Conservation (phyloP, 495 filamentous ascomycete genomes). For the Podospora fimiseda region DNA sequence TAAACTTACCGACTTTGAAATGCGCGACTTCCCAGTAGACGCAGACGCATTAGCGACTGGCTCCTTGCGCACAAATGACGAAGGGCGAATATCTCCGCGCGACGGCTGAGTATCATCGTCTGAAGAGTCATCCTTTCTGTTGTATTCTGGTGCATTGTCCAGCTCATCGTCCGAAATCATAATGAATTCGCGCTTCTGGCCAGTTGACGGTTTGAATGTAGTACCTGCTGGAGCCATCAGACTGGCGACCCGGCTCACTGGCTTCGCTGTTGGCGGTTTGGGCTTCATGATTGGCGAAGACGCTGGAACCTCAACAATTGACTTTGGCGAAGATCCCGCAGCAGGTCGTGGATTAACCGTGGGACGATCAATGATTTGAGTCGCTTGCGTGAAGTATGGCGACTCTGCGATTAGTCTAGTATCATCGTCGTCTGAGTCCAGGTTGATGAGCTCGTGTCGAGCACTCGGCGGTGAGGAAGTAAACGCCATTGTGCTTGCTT, state of each 20-base stretch:
- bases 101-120: slow-evolving; percentile 35
- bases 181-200: slow-evolving; percentile 25
- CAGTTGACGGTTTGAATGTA: slow-evolving; percentile 49
- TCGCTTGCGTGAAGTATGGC: slow-evolving; percentile 55
- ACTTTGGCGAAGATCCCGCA: slow-evolving; percentile 35
- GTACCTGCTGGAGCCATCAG: slow-evolving; percentile 77
- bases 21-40: not conserved
- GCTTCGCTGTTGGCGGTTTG: slow-evolving; percentile 12
- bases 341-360: slow-evolving; percentile 9
- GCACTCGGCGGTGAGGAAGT: slow-evolving; percentile 13
- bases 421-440: slow-evolving; percentile 21
- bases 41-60: slow-evolving; percentile 2
- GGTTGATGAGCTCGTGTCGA: slow-evolving; percentile 8
- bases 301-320: slow-evolving; percentile 71
- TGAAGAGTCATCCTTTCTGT: slow-evolving; percentile 29
- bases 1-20: slow-evolving; percentile 13
- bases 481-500: slow-evolving; percentile 20
- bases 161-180: slow-evolving; percentile 42
- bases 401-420: slow-evolving; percentile 18
- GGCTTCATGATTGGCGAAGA: slow-evolving; percentile 61
- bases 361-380: slow-evolving; percentile 51
- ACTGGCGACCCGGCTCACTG: slow-evolving; percentile 41
- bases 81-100: slow-evolving; percentile 63
- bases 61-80: slow-evolving; percentile 47
- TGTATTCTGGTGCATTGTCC: slow-evolving; percentile 29